Evolutionary conservation across 1,139 yeast species (phyloP).

Genomic region (Pichia sp.): DNA sequence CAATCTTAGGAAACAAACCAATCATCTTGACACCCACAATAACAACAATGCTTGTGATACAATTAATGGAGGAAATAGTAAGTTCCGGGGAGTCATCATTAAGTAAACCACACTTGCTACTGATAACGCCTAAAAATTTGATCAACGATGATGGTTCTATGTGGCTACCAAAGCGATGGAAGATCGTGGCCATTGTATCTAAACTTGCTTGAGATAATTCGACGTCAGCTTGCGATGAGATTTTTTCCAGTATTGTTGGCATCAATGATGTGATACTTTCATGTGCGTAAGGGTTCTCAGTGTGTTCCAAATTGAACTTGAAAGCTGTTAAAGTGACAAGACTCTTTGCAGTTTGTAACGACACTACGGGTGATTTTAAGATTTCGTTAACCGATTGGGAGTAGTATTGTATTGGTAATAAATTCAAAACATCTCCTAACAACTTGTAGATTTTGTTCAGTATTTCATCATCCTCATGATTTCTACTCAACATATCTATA

Average conservation of each 20-base stretch:
- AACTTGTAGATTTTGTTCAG: slow-evolving; percentile 39
- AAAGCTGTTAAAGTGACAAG: slow-evolving; percentile 56
- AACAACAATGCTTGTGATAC: slow-evolving; percentile 64
- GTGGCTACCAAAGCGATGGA: slow-evolving; percentile 56
- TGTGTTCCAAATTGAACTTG: slow-evolving; percentile 65
- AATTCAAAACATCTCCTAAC: slow-evolving; percentile 57
- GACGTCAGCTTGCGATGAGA: slow-evolving; percentile 37
- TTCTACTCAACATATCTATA: slow-evolving; percentile 26
- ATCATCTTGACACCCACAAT: slow-evolving; percentile 81
- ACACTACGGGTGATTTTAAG: slow-evolving; percentile 26
- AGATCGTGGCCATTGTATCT: slow-evolving; percentile 61
- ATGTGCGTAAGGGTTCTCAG: slow-evolving; percentile 43
- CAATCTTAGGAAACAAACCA: slow-evolving; percentile 78
- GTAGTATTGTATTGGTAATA: slow-evolving; percentile 72
- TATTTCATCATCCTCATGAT: slow-evolving; percentile 29
- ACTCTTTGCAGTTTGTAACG: slow-evolving; percentile 43
- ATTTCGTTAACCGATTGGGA: slow-evolving; percentile 61
- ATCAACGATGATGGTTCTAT: slow-evolving; percentile 47
- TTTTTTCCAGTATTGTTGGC: slow-evolving; percentile 45
- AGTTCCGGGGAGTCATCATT: slow-evolving; percentile 50
- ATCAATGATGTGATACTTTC: slow-evolving; percentile 44
- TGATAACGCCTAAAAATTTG: slow-evolving; percentile 43
- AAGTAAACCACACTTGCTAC: slow-evolving; percentile 48
- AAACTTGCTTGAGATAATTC: slow-evolving; percentile 64
- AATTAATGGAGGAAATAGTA: slow-evolving; percentile 70